phyloP scores from a whole-genome alignment of 257 asterid genomes.

The Solanum lycopersicoides region DNA sequence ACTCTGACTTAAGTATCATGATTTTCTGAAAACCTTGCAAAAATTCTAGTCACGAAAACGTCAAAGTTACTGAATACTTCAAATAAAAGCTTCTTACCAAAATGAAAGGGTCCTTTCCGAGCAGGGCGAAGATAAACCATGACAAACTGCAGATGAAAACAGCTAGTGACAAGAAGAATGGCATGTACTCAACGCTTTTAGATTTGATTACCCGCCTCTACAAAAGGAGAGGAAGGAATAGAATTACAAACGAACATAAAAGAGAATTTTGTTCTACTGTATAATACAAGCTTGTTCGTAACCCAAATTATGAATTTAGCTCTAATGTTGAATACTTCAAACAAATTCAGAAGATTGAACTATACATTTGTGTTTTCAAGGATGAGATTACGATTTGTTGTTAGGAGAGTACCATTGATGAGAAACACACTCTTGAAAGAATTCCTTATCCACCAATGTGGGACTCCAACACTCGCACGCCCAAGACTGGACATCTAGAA shows the following conservation, averaged over 20 bases:
- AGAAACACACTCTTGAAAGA: background rate
- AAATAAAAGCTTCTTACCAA: conserved; percentile 27
- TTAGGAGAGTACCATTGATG: background rate
- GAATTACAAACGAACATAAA: background rate
- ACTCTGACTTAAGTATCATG: background rate
- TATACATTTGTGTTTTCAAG: background rate
- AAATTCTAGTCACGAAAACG: background rate
- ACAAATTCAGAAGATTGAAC: background rate
- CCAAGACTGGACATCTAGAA: too few species aligned
- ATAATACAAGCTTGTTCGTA: background rate
- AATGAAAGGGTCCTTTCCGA: conserved; percentile 62
- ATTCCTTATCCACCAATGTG: too few species aligned
- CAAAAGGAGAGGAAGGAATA: background rate
- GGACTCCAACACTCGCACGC: too few species aligned
- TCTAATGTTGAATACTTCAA: background rate
- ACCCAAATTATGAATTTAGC: background rate
- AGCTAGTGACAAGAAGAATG: conserved; percentile 54
- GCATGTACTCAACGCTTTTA: conserved; percentile 83
- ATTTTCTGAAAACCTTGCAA: background rate
- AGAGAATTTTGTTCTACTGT: background rate
- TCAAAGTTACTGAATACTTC: background rate
- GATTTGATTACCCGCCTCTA: conserved; percentile 72
- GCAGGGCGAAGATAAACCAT: conserved; percentile 58
- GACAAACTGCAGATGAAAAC: conserved; percentile 63
- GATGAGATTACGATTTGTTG: background rate